Conservation (phyloP, 2,329 filamentous ascomycete genomes). For the Akanthomyces dipterigenus region DNA sequence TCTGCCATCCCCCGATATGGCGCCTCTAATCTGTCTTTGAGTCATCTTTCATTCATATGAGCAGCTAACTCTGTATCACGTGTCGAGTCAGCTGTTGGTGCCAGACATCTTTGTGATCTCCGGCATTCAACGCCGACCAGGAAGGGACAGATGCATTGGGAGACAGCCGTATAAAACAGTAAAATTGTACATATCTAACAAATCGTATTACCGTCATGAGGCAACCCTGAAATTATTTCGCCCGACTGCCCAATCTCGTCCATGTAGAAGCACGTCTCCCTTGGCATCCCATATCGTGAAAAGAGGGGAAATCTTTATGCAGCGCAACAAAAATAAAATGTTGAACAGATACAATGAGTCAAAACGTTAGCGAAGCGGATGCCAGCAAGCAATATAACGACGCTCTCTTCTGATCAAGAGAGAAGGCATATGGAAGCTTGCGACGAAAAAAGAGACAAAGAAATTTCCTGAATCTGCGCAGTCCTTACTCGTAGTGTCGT, state of each 20-base stretch:
- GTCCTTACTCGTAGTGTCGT: constrained; percentile 23
- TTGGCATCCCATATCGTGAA: neutral
- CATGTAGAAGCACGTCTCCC: neutral
- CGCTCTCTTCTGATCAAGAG: neutral
- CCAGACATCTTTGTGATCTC: neutral
- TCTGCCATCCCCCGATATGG: neutral
- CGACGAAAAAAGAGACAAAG: no score
- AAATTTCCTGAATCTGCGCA: neutral
- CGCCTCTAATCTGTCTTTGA: neutral
- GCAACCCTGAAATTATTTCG: neutral
- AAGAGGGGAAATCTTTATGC: constrained; percentile 10
- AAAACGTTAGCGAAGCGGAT: neutral
- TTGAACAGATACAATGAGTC: neutral
- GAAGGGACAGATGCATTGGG: no score
- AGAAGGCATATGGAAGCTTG: neutral
- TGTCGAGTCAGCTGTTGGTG: neutral
- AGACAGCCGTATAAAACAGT: neutral
- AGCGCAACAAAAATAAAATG: neutral
- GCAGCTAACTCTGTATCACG: neutral
- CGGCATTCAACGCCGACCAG: no score
- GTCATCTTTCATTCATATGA: neutral
- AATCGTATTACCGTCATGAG: neutral
- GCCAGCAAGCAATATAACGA: neutral
- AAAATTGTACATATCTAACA: constrained; percentile 9
- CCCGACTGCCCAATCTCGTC: neutral